A percentile compares a stretch with the other conserved stretches of the same genome.
Evolutionary conservation across 2,329 filamentous ascomycete species (phyloP).

Genomic region (Alternaria arborescens): DNA sequence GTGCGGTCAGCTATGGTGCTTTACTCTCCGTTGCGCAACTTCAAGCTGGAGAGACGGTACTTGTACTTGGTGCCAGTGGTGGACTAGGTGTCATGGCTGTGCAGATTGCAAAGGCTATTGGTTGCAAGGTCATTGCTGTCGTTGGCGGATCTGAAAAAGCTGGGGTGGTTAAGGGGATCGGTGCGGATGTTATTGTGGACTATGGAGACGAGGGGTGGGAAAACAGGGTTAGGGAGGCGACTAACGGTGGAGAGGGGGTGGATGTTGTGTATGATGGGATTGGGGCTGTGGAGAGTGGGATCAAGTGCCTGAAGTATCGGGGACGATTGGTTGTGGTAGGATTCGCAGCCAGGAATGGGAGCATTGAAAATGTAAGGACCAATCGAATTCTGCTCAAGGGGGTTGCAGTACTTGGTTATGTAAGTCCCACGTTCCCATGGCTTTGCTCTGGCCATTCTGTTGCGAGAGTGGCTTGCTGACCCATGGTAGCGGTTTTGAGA

Average conservation of each 20-base stretch:
- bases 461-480: slow-evolving; percentile 1
- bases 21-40: slow-evolving; percentile 55
- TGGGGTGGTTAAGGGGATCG: slow-evolving; percentile 50
- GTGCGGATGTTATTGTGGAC: slow-evolving; percentile 56
- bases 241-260: slow-evolving; percentile 59
- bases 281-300: slow-evolving; percentile 63
- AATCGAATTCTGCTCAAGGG: slow-evolving; percentile 37
- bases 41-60: slow-evolving; percentile 58
- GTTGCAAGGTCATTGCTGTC: slow-evolving; percentile 64
- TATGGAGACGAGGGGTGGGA: slow-evolving; percentile 59
- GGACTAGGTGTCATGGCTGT: slow-evolving; percentile 65
- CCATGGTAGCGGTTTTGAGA: slow-evolving; percentile 63
- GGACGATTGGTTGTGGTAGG: slow-evolving; percentile 66
- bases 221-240: slow-evolving; percentile 59
- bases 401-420: slow-evolving; percentile 37
- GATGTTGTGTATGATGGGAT: slow-evolving; percentile 68
- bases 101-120: slow-evolving; percentile 63
- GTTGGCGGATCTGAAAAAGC: slow-evolving; percentile 60
- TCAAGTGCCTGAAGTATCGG: slow-evolving; percentile 63
- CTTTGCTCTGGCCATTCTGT: background rate
- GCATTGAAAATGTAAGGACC: slow-evolving; percentile 56
- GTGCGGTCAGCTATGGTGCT: slow-evolving; percentile 64
- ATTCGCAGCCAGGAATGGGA: slow-evolving; percentile 63
- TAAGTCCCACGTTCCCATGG: slow-evolving; percentile 11
- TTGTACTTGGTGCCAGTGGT: slow-evolving; percentile 65